A percentile compares a stretch with the other conserved stretches of the same genome.
These are phyloP conservation scores for Colletotrichum spinosum DNA, from an alignment of 2,329 filamentous ascomycete genomes.

Conservation along the genomic window DNA sequence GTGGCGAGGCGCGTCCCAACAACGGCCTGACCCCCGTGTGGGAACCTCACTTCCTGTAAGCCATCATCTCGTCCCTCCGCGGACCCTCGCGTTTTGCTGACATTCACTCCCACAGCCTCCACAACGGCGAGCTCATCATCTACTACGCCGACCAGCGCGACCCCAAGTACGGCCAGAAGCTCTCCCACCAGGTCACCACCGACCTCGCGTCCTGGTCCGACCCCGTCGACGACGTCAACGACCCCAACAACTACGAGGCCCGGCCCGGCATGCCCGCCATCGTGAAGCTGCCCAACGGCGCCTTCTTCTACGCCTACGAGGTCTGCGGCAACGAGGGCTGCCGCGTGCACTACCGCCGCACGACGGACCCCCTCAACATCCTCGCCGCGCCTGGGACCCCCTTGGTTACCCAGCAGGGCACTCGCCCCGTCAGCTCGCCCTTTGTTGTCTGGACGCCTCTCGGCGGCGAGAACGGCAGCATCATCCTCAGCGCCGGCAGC, in stretches of 20 bases:
- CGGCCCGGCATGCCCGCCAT: constrained; percentile 78
- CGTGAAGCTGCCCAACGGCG: constrained; percentile 65
- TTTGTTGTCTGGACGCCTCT: constrained; percentile 59
- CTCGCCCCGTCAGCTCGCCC: constrained; percentile 50
- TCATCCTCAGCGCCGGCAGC: constrained; percentile 56
- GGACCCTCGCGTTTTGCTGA: not conserved
- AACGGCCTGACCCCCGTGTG: constrained; percentile 78
- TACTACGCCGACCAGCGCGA: constrained; percentile 82
- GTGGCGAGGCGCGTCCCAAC: constrained; percentile 69
- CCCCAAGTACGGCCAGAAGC: constrained; percentile 73
- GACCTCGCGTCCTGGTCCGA: constrained; percentile 70
- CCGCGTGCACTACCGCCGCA: constrained; percentile 59
- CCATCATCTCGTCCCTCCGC: not conserved
- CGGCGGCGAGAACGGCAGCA: constrained; percentile 56
- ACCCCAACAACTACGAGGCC: constrained; percentile 65
- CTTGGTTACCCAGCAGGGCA: constrained; percentile 46
- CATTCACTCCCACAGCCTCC: constrained; percentile 51
- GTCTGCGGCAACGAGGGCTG: constrained; percentile 62
- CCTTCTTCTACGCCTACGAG: constrained; percentile 75
- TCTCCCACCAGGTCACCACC: constrained; percentile 71
- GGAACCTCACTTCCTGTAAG: constrained; percentile 74
- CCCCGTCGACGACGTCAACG: constrained; percentile 70
- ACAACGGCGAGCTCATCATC: constrained; percentile 69
- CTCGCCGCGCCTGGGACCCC: constrained; percentile 44
- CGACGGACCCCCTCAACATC: constrained; percentile 51